Conservation (phyloP, 768 basidiomycete species). For the Dacryopinax spathularia region DNA sequence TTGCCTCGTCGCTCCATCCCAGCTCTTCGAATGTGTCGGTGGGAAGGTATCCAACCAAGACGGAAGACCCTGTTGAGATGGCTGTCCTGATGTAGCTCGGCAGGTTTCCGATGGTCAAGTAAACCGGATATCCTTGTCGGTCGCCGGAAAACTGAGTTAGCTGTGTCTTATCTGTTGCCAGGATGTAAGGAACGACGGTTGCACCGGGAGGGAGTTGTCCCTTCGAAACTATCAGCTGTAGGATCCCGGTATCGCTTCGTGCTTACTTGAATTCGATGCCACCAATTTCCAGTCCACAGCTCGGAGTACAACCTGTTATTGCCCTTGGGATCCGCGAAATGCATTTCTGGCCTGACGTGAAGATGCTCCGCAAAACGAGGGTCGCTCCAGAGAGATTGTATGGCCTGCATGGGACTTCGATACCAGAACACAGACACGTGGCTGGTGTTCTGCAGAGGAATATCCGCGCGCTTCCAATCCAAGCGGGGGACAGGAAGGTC, state of each 20-base stretch:
- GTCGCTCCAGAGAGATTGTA: conserved; percentile 8
- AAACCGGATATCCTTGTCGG: conserved; percentile 24
- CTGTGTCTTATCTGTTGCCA: conserved; percentile 23
- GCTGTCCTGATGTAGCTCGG: conserved; percentile 14
- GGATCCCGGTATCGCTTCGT: not conserved
- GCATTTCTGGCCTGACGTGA: conserved; percentile 1
- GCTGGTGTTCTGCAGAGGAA: conserved; percentile 16
- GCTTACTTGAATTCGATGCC: conserved; percentile 16
- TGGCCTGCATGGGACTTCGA: conserved; percentile 6
- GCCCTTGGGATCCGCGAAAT: conserved; percentile 7
- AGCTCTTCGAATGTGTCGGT: conserved; percentile 2
- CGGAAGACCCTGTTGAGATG: conserved; percentile 10
- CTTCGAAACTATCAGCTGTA: not conserved
- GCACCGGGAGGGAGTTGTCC: conserved; percentile 12
- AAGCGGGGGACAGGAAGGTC: not conserved
- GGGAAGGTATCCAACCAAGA: conserved; percentile 24
- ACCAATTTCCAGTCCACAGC: conserved; percentile 20
- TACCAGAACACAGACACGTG: conserved; percentile 4
- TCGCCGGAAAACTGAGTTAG: conserved; percentile 19
- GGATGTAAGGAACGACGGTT: conserved; percentile 19
- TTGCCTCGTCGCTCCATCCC: not conserved
- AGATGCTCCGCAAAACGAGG: conserved; percentile 7
- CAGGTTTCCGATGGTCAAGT: conserved; percentile 24
- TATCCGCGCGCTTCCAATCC: not conserved
- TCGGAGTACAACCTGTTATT: conserved; percentile 10